A percentile compares a stretch with the other conserved stretches of the same genome.
These are phyloP conservation scores for Cyberlindnera mycetangii DNA, from an alignment of 805 yeast species.

Conservation along the genomic window DNA sequence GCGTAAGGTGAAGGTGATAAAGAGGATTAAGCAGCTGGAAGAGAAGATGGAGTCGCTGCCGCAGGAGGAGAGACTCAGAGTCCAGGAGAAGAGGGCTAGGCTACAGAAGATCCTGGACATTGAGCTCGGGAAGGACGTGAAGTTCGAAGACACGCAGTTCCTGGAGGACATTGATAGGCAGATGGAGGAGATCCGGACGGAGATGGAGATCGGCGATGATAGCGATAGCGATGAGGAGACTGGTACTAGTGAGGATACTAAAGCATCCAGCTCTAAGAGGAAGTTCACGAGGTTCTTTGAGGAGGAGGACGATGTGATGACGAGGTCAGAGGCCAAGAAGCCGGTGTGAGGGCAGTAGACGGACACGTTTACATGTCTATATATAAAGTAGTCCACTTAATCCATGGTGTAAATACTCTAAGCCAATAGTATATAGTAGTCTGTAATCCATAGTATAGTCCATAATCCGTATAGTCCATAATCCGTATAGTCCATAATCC, in stretches of 20 bases:
- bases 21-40: constrained; percentile 37
- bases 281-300: constrained; percentile 3
- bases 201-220: constrained; percentile 10
- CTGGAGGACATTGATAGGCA: constrained; percentile 40
- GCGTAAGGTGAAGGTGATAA: constrained; percentile 34
- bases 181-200: constrained; percentile 32
- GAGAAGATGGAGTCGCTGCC: constrained; percentile 21
- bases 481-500: too few relatives aligned
- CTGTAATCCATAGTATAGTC: too few relatives aligned
- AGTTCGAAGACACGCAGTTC: constrained; percentile 35
- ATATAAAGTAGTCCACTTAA: too few relatives aligned
- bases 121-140: constrained; percentile 28
- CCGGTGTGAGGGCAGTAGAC: constrained; percentile 1
- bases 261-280: not conserved
- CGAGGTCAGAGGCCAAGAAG: not conserved
- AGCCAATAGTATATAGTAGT: too few relatives aligned
- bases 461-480: too few relatives aligned
- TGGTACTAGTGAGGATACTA: not conserved
- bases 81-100: constrained; percentile 36
- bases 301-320: not conserved
- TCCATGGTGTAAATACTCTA: too few relatives aligned
- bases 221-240: constrained; percentile 4
- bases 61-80: constrained; percentile 17
- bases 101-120: constrained; percentile 33
- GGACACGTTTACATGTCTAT: not conserved